Evolutionary conservation across 2,329 filamentous ascomycete genomes (phyloP).

Genomic region (Aaosphaeria arxii): DNA sequence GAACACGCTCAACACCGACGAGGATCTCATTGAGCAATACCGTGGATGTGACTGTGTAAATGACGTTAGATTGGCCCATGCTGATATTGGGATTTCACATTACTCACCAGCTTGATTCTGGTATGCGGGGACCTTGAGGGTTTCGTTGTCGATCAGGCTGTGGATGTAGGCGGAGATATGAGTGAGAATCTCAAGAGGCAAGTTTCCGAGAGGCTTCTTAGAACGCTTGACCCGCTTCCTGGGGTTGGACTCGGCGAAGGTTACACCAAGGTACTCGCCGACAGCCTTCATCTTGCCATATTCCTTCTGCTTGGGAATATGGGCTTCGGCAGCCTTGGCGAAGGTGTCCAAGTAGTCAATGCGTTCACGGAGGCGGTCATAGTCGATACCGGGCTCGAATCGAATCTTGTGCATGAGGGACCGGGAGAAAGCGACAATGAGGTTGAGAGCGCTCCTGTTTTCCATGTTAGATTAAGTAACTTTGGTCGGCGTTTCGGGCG

Average conservation of each 20-base stretch:
- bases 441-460: conserved; percentile 62
- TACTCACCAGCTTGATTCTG: conserved; percentile 51
- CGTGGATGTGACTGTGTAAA: conserved; percentile 54
- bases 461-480: neutral
- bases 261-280: conserved; percentile 72
- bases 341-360: conserved; percentile 73
- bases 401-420: conserved; percentile 80
- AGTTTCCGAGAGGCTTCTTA: conserved; percentile 70
- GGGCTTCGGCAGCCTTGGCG: conserved; percentile 54
- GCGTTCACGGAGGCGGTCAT: conserved; percentile 68
- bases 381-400: conserved; percentile 75
- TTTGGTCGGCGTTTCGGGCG: neutral
- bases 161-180: conserved; percentile 69
- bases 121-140: conserved; percentile 56
- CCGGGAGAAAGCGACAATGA: conserved; percentile 73
- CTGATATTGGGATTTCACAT: neutral
- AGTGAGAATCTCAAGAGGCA: conserved; percentile 78
- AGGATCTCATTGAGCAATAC: conserved; percentile 68
- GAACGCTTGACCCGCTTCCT: conserved; percentile 73
- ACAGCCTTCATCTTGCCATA: conserved; percentile 53
- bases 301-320: conserved; percentile 29
- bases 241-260: conserved; percentile 75
- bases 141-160: conserved; percentile 54
- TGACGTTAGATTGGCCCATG: neutral
- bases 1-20: conserved; percentile 70